Evolutionary conservation across 164 flowering plant species (phyloP).

Genomic region (Umbilicus rupestris): DNA sequence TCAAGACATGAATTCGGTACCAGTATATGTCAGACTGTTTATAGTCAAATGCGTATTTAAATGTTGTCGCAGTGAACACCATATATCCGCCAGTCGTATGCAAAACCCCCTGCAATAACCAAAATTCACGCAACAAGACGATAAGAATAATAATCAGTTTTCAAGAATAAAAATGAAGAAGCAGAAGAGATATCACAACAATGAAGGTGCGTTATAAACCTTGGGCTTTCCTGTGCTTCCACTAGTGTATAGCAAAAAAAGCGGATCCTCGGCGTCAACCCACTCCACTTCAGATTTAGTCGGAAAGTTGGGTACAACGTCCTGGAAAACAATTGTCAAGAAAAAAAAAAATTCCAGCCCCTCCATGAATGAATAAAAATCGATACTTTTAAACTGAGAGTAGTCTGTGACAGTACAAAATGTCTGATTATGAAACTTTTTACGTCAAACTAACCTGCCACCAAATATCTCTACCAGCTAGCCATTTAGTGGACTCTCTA

Average conservation of each 20-base stretch:
- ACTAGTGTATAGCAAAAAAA: slow-evolving; percentile 91
- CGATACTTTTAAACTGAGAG: background rate
- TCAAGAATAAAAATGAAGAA: background rate
- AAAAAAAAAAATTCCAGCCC: background rate
- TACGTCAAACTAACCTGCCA: slow-evolving; percentile 70
- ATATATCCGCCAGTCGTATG: slow-evolving; percentile 98
- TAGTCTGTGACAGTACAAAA: background rate
- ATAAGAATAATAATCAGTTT: too few relatives aligned
- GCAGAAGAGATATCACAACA: background rate
- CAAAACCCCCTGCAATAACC: slow-evolving; percentile 67
- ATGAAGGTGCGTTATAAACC: slow-evolving; percentile 28
- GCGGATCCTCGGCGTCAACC: slow-evolving; percentile 98
- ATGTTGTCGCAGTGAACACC: slow-evolving; percentile 93
- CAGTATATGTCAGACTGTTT: slow-evolving; percentile 88
- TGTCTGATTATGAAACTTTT: background rate
- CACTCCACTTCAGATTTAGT: slow-evolving; percentile 73
- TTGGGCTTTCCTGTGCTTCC: slow-evolving; percentile 99
- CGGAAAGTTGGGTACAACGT: slow-evolving; percentile 63
- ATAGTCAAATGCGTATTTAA: slow-evolving; percentile 96
- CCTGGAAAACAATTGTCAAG: slow-evolving; percentile 36
- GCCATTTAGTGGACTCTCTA: slow-evolving; percentile 70
- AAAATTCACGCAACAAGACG: background rate
- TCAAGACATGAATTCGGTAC: slow-evolving; percentile 25
- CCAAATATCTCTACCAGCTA: slow-evolving; percentile 80
- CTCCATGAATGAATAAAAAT: background rate